Evolutionary conservation across 2,329 filamentous ascomycete species (phyloP), one percentile per base, ranked within the genome.

Genomic region (Nemania sp.): DNA sequence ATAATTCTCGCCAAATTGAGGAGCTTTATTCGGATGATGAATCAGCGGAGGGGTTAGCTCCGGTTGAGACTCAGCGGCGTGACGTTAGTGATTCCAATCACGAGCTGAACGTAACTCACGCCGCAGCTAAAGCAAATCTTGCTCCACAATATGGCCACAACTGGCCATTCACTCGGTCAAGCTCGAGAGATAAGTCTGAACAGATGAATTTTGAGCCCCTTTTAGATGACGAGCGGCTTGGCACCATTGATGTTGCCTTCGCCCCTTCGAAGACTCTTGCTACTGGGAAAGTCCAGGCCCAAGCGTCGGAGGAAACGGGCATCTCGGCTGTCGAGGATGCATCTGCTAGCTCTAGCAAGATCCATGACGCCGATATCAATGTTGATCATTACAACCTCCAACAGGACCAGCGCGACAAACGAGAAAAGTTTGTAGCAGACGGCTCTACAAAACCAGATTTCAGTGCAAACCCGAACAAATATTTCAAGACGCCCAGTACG

Each of bases 181-280:
- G 43, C 18, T 64, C 67, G 22, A 47, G 56, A 41, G 55, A 58
- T 24, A 41, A 60, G 43, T 55, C 49, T 27, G 47, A 60, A 8
- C 49, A 47, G 7, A 26, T 24, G 38, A 49, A 27, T 20, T 61
- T 65, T 38, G 62, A 66, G 1, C 62, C 66, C 5, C 62, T 68
- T 15, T 49, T 68, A 27, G 45, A 62, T 57, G 66, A 68, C 13
- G 66, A 54, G 35, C 66, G 29, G 29, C 45, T 59, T 22, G 57
- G 62, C 27, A 52, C 47, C 27, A 61, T 59, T 35, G 67, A 60
- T 52, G 54, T 49, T 45, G 29, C 63, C 13, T 66, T 61, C 52
- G 54, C 60, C 18, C 62, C 63, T 27, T 49, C n/a, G n/a, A 49
- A 41, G 8, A 24, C 38, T 45, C 58, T 60, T 2, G 47, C 53